Base-by-base conservation (phyloP, 176 grass and related monocot genomes). In the Oryza punctata region DNA sequence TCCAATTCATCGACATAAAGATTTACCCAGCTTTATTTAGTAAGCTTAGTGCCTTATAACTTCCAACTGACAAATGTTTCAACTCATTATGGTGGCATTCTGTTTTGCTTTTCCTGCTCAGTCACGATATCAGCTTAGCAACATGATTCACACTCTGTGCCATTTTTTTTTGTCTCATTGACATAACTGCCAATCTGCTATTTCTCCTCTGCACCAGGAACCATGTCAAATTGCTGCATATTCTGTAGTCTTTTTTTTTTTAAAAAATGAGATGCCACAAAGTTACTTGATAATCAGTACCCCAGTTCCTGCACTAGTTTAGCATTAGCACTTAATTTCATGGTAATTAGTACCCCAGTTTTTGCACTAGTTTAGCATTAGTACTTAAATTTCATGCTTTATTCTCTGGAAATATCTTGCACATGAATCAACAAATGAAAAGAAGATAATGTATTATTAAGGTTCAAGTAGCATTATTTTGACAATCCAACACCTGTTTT, bases 401-500 rank as follows among this genome's bases (percentile, higher is more conserved):
- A 18, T 52, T 72, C 7, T 78, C 61, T 71, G 49, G 28, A 52
- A 63, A 82, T 64, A 79, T 70, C 7, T 29, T 63, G 15, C 76
- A 40, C 43, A 41, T 7, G 27, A 80, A 80, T 61, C 67, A 77
- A 82, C 67, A 83, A 52, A 83, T 78, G 23, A 83, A 52, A 72
- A 0, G 10, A 65, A 43, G 12, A 52, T 33, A 27, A 27, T 82
- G 27, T 72, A 72, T 78, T 83, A 77, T 37, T 65, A 50, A 71
- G 80, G 24, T 85, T 29, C 50, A 76, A 50, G 19, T 29, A 70
- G 70, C 65, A 27, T 84, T 61, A 43, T 0, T 85, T 65, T 81
- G 65, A 46, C 26, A 86, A 87, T 14, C 25, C 4, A 75, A 61
- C 69, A 83, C 84, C 24, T 64, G 19, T 83, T 92, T 72, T 89